Evolutionary conservation across 805 yeast genomes (phyloP), one percentile per base, ranked within the genome.

Genomic region (Soucietia sequanensis): DNA sequence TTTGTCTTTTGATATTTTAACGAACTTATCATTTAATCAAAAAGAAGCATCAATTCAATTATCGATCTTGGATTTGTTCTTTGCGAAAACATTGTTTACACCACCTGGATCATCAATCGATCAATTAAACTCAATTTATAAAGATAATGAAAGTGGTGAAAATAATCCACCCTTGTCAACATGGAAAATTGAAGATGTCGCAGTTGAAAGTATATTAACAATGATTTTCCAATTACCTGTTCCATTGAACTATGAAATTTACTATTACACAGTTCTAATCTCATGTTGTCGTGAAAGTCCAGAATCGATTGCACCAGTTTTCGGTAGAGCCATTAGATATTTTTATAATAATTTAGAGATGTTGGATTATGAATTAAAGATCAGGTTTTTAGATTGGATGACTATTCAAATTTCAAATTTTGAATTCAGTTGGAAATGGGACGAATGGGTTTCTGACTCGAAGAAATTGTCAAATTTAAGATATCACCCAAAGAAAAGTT

Each of bases 361-460:
- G 2, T 64, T 89, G 34, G 96, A 91, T 54, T 80, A 79, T 48
- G 96, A 89, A 58, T 65, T 86, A 34, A 75, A 80, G 44, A 70
- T 78, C 40, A 70, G 90, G 40, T 84, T 78, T 46, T 68, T 87
- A 49, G 91, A 85, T 59, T 93, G 98, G 98, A 81, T 95, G 68
- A 74, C 95, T 1, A 81, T 86, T 37, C 99, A 93, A 61, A 76
- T 93, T 57, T 84, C 95, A 50, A 93, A 91, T 56, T 93, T 91
- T 59, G 89, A 84, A 38, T 93, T 87, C 62, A 86, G 90, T 23
- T 93, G 99, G 99, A 88, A 89, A 54, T 93, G 99, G 99, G 79
- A 77, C 43, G 98, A 90, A 58, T 93, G 99, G 99, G 77, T 73
- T 18, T 62, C 59, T 2, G 85, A 81, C 48, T 71, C 81, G 0